Base-by-base conservation (phyloP, 257 asterid species). In the Dorcoceras hygrometricum region DNA sequence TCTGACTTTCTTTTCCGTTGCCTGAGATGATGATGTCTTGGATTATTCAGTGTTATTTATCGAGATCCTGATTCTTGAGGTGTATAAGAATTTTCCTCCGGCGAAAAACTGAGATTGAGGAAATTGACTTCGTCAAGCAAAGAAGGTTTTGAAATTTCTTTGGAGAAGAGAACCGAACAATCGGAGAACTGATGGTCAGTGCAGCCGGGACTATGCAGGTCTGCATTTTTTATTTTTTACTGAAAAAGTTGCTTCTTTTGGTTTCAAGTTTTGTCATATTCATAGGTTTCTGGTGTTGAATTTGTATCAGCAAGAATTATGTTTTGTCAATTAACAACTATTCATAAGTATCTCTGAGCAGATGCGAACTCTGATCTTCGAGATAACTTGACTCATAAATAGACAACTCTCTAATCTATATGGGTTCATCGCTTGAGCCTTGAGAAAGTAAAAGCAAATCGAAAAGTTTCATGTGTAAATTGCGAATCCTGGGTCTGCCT, bases 131-230 rank as follows among this genome's bases (percentile, higher is more conserved):
- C 54, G 22, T 16, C 5, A 20, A 46, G 54, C 54, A 31, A 6
- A 55, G 67, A 54, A 58, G 28, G 16, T 62, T 51, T 36, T 63
- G 63, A 23, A 26, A 74, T 61, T 51, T 72, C 25, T 67, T 65
- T 46, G 18, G 43, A 70, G 46, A 22, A 48, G 34, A 57, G 39
- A 59, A 72, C 32, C 12, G 29, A 34, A 59, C 39, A 22, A 36
- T 59, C 26, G 61, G 67, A 73, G 68, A 62, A 75, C 9, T 69
- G 23, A 79, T 77, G 78, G 69, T 60, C 70, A 66, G 80, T 71
- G 75, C 82, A 66, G 78, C 77, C 58, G 83, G 78, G 88, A 69
- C 58, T 74, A 1, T 23, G 63, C 75, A 71, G 87, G 96, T 89
- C 67, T 69, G 78, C 46, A 14, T 19, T 71, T 69, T 26, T n/a